Percentiles rank a stretch among this genome's conserved stretches.
Conservation (phyloP, 257 asterid genomes). For the Primulina eburnea region DNA sequence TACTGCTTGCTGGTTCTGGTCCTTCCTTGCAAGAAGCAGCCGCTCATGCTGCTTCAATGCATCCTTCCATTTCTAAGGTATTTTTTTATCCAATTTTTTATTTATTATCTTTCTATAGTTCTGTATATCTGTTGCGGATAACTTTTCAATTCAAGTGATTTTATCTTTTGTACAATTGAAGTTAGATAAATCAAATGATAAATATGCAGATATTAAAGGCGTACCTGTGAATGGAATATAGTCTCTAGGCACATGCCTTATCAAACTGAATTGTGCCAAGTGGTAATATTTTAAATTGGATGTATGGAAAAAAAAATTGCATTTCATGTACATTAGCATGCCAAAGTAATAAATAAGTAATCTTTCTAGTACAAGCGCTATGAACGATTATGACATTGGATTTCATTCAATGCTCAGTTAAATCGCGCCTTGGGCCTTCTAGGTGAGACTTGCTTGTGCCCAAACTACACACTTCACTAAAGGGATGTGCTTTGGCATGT, state of each 20-base stretch:
- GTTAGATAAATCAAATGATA: no score
- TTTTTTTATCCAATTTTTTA: background rate
- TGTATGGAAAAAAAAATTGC: no score
- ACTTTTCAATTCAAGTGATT: background rate
- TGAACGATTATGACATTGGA: background rate
- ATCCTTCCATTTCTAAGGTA: constrained; percentile 80
- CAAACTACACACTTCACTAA: background rate
- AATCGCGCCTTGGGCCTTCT: background rate
- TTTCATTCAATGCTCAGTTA: background rate
- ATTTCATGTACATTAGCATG: background rate
- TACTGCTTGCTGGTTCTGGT: constrained; percentile 89
- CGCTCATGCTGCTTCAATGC: constrained; percentile 66
- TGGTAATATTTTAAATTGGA: no score
- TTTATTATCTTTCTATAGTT: background rate
- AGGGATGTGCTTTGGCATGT: background rate
- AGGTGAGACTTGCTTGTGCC: background rate
- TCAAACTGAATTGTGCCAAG: no score
- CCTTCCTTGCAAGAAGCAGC: constrained; percentile 76
- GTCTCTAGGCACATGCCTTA: no score
- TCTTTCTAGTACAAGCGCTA: background rate
- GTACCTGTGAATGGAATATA: no score
- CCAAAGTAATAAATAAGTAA: no score
- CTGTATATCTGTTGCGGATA: background rate
- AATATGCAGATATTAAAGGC: no score
- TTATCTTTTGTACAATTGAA: background rate